Base-by-base conservation (phyloP, 2,329 filamentous ascomycete species). In the Hypomyces rosellus region DNA sequence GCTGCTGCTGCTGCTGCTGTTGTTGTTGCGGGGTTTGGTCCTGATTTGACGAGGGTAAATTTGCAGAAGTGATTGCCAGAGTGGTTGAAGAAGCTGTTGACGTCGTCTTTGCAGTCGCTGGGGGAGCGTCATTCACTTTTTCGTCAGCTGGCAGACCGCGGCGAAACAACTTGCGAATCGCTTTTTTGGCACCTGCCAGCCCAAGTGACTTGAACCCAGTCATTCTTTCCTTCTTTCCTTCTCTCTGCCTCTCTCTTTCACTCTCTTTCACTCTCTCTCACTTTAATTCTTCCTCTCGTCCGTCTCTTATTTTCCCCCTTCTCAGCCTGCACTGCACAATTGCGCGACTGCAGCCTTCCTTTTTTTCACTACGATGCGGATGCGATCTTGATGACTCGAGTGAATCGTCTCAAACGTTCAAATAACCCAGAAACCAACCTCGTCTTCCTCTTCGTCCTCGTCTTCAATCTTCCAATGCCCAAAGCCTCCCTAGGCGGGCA, bases 101-200 rank as follows among this genome's bases (percentile, higher is more conserved):
- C 11, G 34, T 22, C 18, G 34, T 22, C 9, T 34, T 22, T 18
- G 45, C 11, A 14, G 34, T 22, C 14, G 45, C 9, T n/a, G 25
- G 16, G 5, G 18, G n/a, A 14, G 33, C 18, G n/a, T 22, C 36
- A 18, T 54, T 38, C 25, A 46, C 46, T 54, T 59, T 52, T 25
- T 57, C 54, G 37, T 38, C 61, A 59, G 55, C 55, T 60, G 60
- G 56, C 55, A 56, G 49, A 47, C 51, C 54, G 37, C 63, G 59
- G 9, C 63, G 58, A 52, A 69, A 63, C 48, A 66, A 55, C 50
- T 58, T 61, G 16, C 65, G 65, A 15, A 69, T 49, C 34, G 59
- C 58, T 43, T 57, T 62, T 52, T 58, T 65, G 57, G 63, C 63
- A 48, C 59, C 58, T 53, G 59, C 63, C 56, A 66, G 57, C 40